A percentile compares a stretch with the other conserved stretches of the same genome.
phyloP scores from a whole-genome alignment of 441 rosid species.

The Populus hybrid region DNA sequence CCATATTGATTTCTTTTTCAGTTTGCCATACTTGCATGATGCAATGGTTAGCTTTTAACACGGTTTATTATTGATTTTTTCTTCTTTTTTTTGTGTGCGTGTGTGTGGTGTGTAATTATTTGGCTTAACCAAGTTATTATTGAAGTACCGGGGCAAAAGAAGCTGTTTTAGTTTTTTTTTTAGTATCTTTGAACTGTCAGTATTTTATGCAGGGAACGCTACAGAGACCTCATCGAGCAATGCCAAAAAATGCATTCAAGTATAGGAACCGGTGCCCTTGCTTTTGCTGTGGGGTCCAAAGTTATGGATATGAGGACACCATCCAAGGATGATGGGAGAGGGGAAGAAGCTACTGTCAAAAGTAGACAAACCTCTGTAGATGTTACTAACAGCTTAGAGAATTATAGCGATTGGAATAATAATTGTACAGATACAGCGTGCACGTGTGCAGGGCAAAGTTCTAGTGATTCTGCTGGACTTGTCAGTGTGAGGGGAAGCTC shows the following conservation, averaged over 20 bases:
- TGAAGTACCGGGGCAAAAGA: background rate
- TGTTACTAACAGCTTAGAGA: constrained; percentile 42
- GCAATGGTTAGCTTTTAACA: background rate
- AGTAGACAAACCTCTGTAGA: constrained; percentile 41
- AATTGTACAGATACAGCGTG: constrained; percentile 52
- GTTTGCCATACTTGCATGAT: background rate
- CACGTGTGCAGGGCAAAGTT: constrained; percentile 53
- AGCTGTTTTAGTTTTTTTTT: constrained; percentile 4
- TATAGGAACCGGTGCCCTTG: constrained; percentile 92
- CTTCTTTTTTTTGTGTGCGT: background rate
- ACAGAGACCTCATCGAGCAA: constrained; percentile 62
- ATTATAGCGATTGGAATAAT: constrained; percentile 46
- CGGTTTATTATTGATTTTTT: background rate
- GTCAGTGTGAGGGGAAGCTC: constrained; percentile 58
- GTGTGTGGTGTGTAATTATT: background rate
- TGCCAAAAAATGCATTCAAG: constrained; percentile 93
- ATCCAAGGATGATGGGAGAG: constrained; percentile 58
- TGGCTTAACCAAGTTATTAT: constrained; percentile 1
- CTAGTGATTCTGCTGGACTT: constrained; percentile 61
- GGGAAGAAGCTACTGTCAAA: constrained; percentile 45
- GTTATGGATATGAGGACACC: constrained; percentile 90
- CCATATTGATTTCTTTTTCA: background rate
- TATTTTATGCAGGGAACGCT: constrained; percentile 64
- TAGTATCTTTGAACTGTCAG: background rate
- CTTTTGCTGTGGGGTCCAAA: constrained; percentile 90